Conservation (phyloP, 2,329 filamentous ascomycete species). For the Hymenoscyphus fructigenus region DNA sequence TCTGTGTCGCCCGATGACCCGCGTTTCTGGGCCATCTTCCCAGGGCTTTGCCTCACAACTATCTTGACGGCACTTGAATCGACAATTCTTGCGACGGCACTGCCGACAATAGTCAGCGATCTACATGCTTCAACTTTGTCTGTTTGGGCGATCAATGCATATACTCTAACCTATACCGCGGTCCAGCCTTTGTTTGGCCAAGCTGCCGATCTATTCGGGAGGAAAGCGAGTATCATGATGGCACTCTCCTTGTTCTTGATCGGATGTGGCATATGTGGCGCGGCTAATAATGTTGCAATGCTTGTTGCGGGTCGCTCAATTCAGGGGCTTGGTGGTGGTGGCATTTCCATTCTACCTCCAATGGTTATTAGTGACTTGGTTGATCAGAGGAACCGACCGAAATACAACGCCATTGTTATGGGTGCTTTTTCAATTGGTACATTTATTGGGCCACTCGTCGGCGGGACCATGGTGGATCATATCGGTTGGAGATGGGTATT, state of each 20-base stretch:
- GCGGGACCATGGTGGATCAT: background rate
- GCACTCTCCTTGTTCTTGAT: constrained; percentile 64
- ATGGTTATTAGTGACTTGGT: constrained; percentile 65
- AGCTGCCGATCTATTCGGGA: constrained; percentile 64
- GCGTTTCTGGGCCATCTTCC: constrained; percentile 1
- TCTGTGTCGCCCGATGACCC: background rate
- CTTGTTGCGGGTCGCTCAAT: constrained; percentile 60
- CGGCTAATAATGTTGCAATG: constrained; percentile 59
- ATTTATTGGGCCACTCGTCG: background rate
- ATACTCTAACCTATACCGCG: constrained; percentile 49
- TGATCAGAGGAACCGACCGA: constrained; percentile 45
- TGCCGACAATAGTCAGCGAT: constrained; percentile 41
- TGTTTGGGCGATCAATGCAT: constrained; percentile 54
- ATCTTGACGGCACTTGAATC: background rate
- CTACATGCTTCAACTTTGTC: constrained; percentile 47
- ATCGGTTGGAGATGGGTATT: constrained; percentile 6
- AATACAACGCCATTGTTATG: constrained; percentile 30
- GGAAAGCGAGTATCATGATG: constrained; percentile 60
- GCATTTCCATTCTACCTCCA: constrained; percentile 61
- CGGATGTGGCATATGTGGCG: constrained; percentile 59
- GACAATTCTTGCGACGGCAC: constrained; percentile 41
- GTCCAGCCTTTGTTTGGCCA: constrained; percentile 48
- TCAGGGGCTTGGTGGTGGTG: constrained; percentile 64
- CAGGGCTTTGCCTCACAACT: background rate
- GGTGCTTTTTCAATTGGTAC: background rate